Evolutionary conservation across 139 green algal genomes (phyloP).

Genomic region (Ostreobium quekettii): DNA sequence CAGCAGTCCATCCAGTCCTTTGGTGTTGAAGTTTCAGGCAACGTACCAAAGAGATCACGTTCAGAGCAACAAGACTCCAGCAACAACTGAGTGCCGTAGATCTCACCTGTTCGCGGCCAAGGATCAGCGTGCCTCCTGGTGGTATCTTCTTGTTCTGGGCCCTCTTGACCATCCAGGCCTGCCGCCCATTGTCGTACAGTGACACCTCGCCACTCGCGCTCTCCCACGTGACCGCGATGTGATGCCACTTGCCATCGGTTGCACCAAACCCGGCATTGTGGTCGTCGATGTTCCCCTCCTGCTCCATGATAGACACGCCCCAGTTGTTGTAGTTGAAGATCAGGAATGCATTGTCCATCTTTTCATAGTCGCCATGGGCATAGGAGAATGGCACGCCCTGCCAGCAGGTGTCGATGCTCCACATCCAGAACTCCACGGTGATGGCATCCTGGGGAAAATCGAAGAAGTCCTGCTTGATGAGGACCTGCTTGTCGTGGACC

Average conservation of each 20-base stretch:
- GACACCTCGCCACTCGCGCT: conserved; percentile 37
- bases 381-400: conserved; percentile 61
- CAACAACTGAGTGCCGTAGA: background rate
- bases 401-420: conserved; percentile 44
- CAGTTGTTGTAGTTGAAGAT: conserved; percentile 82
- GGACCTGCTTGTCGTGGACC: conserved; percentile 67
- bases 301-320: conserved; percentile 77
- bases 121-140: conserved; percentile 69
- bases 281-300: conserved; percentile 64
- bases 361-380: conserved; percentile 48
- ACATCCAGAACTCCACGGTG: conserved; percentile 90
- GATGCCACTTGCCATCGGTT: conserved; percentile 77
- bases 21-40: background rate
- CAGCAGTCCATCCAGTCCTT: background rate
- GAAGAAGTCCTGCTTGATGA: conserved; percentile 60
- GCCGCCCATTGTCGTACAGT: conserved; percentile 73
- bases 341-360: conserved; percentile 74
- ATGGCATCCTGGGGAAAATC: conserved; percentile 60
- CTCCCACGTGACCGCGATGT: conserved; percentile 76
- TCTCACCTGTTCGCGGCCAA: conserved; percentile 69
- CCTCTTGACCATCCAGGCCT: conserved; percentile 56
- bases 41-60: background rate
- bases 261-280: conserved; percentile 57
- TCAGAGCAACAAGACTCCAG: background rate
- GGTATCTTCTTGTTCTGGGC: conserved; percentile 57